Evolutionary conservation across 2,329 filamentous ascomycete species (phyloP), one percentile per base, ranked within the genome.

Genomic region (Stagonosporopsis cucurbitacearum): DNA sequence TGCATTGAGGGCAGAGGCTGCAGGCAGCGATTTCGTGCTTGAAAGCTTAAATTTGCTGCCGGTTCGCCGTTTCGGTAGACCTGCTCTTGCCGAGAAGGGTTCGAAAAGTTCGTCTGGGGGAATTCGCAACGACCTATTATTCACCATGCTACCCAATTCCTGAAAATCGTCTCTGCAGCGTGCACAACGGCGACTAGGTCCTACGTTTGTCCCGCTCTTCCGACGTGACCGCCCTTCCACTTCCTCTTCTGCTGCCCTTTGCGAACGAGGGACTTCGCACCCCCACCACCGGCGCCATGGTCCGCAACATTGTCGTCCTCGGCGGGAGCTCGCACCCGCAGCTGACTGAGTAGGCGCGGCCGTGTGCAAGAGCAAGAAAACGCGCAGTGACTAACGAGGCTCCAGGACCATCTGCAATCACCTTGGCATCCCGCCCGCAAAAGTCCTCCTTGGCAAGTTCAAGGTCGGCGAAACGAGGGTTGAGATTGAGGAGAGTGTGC

Each of bases 401-500:
- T 28, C 48, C 53, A 70, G 67, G 58, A 90, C 84, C 59, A 91
- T 99, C 73, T 96, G 91, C 84, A 89, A 89, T 68, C 88, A 92
- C 66, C 88, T 99, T 57, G 91, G 93, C 67, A 87, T 99, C 50
- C 88, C 92, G n/a, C 82, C 86, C 19, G 91, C 92, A 66, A 88
- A 92, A 71, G 89, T 94, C 66, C 87, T 93, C 59, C 86, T 98
- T 45, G 86, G 83, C 73, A 97, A 97, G 80, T 99, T 99, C 81
- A 91, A 92, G 28, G 92, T 95, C 48, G 95, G 95, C 65, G 95
- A 98, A 81, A 96, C 91, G 65, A 88, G 94, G 51, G 94, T 96
- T 61, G 95, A 98, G 78, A 96, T 99, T 71, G 86, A 93, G 75
- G 95, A 99, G 78, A 96, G 92, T 13, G 95, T 99, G 47, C 90